A percentile compares a stretch with the other conserved stretches of the same genome.
Evolutionary conservation across 495 filamentous ascomycete species (phyloP).

Genomic region (Cladorrhinum samala): DNA sequence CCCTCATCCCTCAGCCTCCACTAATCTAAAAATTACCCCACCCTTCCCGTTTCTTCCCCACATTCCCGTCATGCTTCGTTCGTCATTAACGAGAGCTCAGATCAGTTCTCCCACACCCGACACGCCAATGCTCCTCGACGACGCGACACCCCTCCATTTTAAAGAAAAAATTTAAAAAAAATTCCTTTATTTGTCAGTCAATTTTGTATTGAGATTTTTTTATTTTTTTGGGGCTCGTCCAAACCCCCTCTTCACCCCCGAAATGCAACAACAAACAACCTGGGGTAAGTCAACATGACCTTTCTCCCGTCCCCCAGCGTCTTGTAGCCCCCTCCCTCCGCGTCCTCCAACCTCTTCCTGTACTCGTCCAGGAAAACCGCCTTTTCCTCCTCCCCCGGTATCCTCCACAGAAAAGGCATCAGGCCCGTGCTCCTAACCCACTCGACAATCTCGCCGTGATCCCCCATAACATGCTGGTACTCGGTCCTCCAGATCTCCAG

Average conservation of each 20-base stretch:
- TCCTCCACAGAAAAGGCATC: conserved; percentile 36
- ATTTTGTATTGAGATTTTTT: background rate
- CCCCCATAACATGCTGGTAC: conserved; percentile 46
- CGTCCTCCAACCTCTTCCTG: background rate
- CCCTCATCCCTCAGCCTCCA: background rate
- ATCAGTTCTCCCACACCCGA: no score
- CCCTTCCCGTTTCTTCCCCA: background rate
- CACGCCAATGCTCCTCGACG: no score
- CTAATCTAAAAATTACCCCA: background rate
- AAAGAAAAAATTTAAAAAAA: no score
- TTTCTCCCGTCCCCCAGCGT: conserved; percentile 5
- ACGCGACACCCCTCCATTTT: no score
- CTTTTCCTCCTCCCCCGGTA: conserved; percentile 1
- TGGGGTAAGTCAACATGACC: conserved; percentile 12
- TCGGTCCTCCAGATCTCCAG: conserved; percentile 48
- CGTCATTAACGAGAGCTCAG: no score
- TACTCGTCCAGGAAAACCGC: conserved; percentile 9
- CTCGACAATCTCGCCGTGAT: conserved; percentile 44
- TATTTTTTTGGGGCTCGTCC: no score
- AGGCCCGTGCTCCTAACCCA: conserved; percentile 54
- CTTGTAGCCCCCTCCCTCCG: conserved; percentile 3
- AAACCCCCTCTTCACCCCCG: background rate
- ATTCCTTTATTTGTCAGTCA: no score
- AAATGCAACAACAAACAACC: conserved; percentile 12
- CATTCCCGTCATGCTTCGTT: no score